These are phyloP conservation scores for Mucor plumbeus DNA, from an alignment of 371 early-diverging fungal genomes.

Conservation along the genomic window DNA sequence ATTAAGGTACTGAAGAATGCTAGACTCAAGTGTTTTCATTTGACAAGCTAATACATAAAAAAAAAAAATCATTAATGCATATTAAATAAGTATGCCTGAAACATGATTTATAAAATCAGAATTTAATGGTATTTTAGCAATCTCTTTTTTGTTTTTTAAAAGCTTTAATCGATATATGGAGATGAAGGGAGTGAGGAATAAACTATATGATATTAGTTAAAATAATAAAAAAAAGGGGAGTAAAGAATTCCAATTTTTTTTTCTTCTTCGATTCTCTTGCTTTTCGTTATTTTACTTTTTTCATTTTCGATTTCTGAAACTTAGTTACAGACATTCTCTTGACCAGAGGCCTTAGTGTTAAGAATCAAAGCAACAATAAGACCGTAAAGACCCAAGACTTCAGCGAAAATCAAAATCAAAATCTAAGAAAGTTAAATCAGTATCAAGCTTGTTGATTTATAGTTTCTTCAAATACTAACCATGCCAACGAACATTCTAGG, in stretches of 20 bases:
- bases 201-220: slow-evolving; percentile 2
- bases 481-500: slow-evolving; percentile 94
- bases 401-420: slow-evolving; percentile 98
- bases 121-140: no score
- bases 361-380: slow-evolving; percentile 95
- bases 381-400: slow-evolving; percentile 95
- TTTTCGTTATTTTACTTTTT: slow-evolving; percentile 2
- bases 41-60: no score
- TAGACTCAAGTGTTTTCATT: no score
- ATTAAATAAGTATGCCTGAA: no score
- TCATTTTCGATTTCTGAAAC: not conserved
- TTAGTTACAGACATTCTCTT: slow-evolving; percentile 45
- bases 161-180: slow-evolving; percentile 5
- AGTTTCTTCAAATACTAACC: slow-evolving; percentile 43
- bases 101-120: no score
- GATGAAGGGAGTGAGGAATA: slow-evolving; percentile 7
- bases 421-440: slow-evolving; percentile 32
- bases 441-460: no score
- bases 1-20: no score
- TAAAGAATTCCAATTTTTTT: not conserved
- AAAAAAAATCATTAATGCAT: no score
- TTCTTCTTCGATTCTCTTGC: slow-evolving; percentile 3
- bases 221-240: not conserved
- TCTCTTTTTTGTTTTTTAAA: not conserved
- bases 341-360: slow-evolving; percentile 82